phyloP scores from a whole-genome alignment of 1,139 yeast species.

The Candida albicans region DNA sequence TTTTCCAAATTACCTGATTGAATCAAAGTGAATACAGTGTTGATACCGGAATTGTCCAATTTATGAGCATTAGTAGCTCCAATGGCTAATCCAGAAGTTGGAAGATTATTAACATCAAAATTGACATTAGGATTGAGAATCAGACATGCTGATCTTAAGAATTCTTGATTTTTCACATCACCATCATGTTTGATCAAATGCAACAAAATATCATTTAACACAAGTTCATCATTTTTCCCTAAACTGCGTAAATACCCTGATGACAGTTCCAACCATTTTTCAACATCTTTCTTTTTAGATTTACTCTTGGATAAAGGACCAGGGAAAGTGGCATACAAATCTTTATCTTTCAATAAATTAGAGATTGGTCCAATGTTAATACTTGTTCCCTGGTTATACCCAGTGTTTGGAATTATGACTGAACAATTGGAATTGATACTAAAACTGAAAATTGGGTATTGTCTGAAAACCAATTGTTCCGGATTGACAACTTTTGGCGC shows the following conservation, averaged over 20 bases:
- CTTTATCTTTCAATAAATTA: conserved; percentile 21
- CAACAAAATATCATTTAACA: conserved; percentile 32
- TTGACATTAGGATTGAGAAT: conserved; percentile 38
- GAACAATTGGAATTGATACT: conserved; percentile 41
- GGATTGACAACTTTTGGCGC: conserved; percentile 35
- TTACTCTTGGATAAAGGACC: conserved; percentile 63
- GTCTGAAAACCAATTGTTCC: conserved; percentile 47
- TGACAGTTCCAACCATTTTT: conserved; percentile 53
- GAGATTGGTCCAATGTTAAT: conserved; percentile 21
- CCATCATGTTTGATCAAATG: conserved; percentile 32
- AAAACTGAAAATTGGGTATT: conserved; percentile 81
- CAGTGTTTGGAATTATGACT: conserved; percentile 27
- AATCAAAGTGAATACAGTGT: conserved; percentile 37
- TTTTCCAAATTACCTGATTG: conserved; percentile 65
- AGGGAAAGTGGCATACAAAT: conserved; percentile 44
- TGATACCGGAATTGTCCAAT: conserved; percentile 38
- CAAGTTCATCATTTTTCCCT: conserved; percentile 23
- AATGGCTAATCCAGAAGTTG: conserved; percentile 16
- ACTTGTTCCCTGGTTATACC: conserved; percentile 14
- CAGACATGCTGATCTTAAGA: conserved; percentile 27
- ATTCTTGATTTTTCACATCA: conserved; percentile 26
- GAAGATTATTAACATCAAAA: conserved; percentile 18
- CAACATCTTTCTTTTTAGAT: conserved; percentile 61
- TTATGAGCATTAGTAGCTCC: conserved; percentile 33
- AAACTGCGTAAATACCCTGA: conserved; percentile 12